A percentile compares a stretch with the other conserved stretches of the same genome.
Evolutionary conservation across 257 asterid genomes (phyloP).

Genomic region (Petrea volubilis): DNA sequence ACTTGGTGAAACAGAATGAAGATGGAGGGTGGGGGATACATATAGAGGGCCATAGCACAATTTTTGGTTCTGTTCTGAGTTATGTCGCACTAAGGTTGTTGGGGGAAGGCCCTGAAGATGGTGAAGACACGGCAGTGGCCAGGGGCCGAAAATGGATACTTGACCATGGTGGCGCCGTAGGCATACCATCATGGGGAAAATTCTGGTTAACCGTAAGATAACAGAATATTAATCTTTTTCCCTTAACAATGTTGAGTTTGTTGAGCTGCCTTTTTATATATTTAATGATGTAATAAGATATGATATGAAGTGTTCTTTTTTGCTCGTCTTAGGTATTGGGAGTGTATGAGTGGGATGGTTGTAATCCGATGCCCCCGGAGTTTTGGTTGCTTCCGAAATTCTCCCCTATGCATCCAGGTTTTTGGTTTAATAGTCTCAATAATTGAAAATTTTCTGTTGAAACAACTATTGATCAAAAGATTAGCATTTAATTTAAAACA

Average conservation of each 20-base stretch:
- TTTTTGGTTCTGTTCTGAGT: conserved; percentile 39
- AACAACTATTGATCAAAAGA: not conserved
- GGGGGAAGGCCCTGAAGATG: conserved; percentile 37
- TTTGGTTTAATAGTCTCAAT: not conserved
- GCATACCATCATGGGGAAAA: conserved; percentile 58
- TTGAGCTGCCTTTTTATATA: not conserved
- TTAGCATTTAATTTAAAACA: not conserved
- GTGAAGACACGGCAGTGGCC: conserved; percentile 29
- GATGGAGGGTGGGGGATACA: conserved; percentile 66
- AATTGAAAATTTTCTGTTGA: too few relatives aligned
- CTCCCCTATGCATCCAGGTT: conserved; percentile 55
- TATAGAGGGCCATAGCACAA: conserved; percentile 46
- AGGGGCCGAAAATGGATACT: conserved; percentile 52
- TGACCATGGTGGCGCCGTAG: conserved; percentile 52
- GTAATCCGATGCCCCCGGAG: conserved; percentile 67
- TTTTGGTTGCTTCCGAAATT: conserved; percentile 49
- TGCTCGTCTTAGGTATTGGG: conserved; percentile 43
- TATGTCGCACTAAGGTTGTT: conserved; percentile 41
- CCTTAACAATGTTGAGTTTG: not conserved
- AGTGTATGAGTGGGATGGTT: conserved; percentile 52
- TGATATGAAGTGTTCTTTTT: not conserved
- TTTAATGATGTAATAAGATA: not conserved
- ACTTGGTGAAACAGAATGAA: conserved; percentile 34
- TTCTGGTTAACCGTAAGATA: conserved; percentile 46
- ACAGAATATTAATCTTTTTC: not conserved